Base-by-base conservation (phyloP, 2,329 filamentous ascomycete genomes). In the Hymenoscyphus fructigenus region DNA sequence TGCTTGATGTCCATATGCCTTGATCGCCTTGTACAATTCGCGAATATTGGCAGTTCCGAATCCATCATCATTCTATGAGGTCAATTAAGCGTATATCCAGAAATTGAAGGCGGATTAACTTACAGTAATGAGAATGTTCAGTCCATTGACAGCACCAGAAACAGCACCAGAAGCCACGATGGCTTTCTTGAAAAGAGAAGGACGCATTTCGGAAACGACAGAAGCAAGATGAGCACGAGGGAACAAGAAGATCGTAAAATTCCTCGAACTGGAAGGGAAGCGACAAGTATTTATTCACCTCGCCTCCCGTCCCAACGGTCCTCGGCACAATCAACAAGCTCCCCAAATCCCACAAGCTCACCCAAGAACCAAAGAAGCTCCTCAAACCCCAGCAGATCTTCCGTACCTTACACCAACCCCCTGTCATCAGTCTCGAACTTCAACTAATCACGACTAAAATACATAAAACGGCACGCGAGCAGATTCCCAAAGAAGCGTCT, bases 1-100 rank as follows among this genome's bases (percentile, higher is more conserved):
- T 47, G 78, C 79, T 66, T 78, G 75, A 69, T 79, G 77, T 6
- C 77, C 77, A 38, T 70, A 74, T 2, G 70, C 72, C 63, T 76
- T 77, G 32, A 79, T 65, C 9, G 77, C 70, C 36, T 75, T 74
- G 70, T 81, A 81, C 32, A 80, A 71, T 61, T 79, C 78, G 32
- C 77, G 75, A 61, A 80, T 75, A 64, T 79, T 79, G 57, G 77
- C 75, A n/a, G 75, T 74, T 20, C 76, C 78, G 62, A 80, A 80
- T 36, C 78, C 78, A 67, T 81, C 78, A 62, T 80, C 78, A 60
- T 77, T 77, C 62, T 73, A 61, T 23, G 6, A 44, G 15, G 62
- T 34, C 6, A 59, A 32, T 7, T 14, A 23, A n/a, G 20, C 34
- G n/a, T 29, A 29, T 15, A 32, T 44, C 34, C 3, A 47, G 15